phyloP scores from a whole-genome alignment of 2,329 filamentous ascomycete species.

The Xenoacremonium recifei region DNA sequence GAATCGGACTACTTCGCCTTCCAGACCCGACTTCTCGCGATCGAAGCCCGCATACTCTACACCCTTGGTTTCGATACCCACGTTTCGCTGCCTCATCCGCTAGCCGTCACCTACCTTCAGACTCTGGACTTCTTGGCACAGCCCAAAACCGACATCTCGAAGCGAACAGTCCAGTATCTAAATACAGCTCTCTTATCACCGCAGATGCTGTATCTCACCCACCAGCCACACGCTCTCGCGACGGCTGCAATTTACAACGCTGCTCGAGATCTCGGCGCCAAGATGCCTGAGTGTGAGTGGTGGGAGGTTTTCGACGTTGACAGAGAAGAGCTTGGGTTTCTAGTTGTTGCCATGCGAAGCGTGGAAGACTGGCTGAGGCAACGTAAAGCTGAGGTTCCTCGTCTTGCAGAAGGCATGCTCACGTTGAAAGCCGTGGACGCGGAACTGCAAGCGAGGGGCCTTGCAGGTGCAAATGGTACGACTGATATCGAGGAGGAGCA shows the following conservation, averaged over 20 bases:
- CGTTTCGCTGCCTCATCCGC: slow-evolving; percentile 79
- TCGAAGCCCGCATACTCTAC: slow-evolving; percentile 75
- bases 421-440: slow-evolving; percentile 56
- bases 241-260: slow-evolving; percentile 91
- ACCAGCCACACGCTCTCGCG: slow-evolving; percentile 83
- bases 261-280: slow-evolving; percentile 70
- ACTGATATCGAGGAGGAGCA: slow-evolving; percentile 39
- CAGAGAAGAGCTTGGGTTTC: slow-evolving; percentile 87
- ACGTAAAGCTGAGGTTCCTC: slow-evolving; percentile 57
- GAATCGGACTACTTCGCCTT: slow-evolving; percentile 69
- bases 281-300: slow-evolving; percentile 83
- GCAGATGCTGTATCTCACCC: slow-evolving; percentile 86
- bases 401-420: slow-evolving; percentile 50
- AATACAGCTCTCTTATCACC: slow-evolving; percentile 84
- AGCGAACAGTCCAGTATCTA: slow-evolving; percentile 71
- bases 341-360: slow-evolving; percentile 83
- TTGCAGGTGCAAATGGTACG: slow-evolving; percentile 28
- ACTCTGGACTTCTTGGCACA: slow-evolving; percentile 68
- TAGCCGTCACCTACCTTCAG: slow-evolving; percentile 91
- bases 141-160: slow-evolving; percentile 53
- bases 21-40: slow-evolving; percentile 63
- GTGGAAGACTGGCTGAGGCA: slow-evolving; percentile 66
- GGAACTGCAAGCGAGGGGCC: slow-evolving; percentile 56
- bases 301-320: slow-evolving; percentile 99
- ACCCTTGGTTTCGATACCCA: slow-evolving; percentile 80